Conservation (phyloP, 2,329 filamentous ascomycete genomes). For the Clonostachys chloroleuca region DNA sequence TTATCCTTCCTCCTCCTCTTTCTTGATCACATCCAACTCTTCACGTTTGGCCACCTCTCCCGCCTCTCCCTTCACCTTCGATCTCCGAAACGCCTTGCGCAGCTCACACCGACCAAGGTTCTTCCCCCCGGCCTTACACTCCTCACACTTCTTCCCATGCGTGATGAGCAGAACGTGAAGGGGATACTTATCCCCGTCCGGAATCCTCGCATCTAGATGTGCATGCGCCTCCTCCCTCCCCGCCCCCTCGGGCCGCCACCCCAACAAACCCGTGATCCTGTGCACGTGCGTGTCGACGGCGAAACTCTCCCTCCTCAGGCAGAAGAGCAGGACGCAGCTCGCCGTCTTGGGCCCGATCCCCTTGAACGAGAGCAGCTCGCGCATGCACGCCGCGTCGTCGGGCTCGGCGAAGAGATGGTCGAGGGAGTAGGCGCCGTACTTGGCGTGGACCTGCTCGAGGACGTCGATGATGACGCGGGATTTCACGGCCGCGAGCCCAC, state of each 20-base stretch:
- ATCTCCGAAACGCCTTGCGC: slow-evolving; percentile 27
- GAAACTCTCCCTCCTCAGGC: slow-evolving; percentile 39
- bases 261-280: slow-evolving; percentile 40
- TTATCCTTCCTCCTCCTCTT: slow-evolving; percentile 2
- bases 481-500: slow-evolving; percentile 69
- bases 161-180: slow-evolving; percentile 43
- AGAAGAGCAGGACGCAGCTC: slow-evolving; percentile 47
- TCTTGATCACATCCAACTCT: slow-evolving; percentile 3
- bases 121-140: slow-evolving; percentile 39
- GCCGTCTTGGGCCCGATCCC: slow-evolving; percentile 53
- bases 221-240: slow-evolving; percentile 40
- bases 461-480: slow-evolving; percentile 68
- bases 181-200: slow-evolving; percentile 42
- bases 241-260: slow-evolving; percentile 37
- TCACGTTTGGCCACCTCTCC: slow-evolving; percentile 3
- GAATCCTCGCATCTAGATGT: slow-evolving; percentile 42
- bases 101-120: slow-evolving; percentile 30
- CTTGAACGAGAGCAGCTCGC: slow-evolving; percentile 41
- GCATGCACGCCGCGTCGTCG: slow-evolving; percentile 40
- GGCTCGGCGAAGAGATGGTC: slow-evolving; percentile 37
- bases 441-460: slow-evolving; percentile 49
- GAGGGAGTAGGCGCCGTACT: slow-evolving; percentile 36
- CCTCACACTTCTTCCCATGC: slow-evolving; percentile 38
- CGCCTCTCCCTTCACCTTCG: slow-evolving; percentile 11
- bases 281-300: slow-evolving; percentile 51